Conservation (phyloP, 1,139 yeast species). For the Sugiyamaella castrensis region DNA sequence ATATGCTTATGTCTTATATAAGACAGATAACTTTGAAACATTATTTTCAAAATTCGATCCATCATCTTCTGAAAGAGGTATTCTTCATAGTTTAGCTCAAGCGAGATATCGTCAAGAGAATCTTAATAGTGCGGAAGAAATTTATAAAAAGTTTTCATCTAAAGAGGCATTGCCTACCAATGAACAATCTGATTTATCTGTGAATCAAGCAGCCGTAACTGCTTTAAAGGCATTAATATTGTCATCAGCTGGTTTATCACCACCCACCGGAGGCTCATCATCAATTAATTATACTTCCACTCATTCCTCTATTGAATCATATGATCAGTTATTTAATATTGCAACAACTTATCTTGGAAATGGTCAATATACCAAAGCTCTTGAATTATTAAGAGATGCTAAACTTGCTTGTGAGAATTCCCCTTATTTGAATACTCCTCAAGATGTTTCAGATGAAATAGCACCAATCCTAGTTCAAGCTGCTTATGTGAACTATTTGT, state of each 20-base stretch:
- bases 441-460: conserved; percentile 44
- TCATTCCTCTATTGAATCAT: conserved; percentile 40
- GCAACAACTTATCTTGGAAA: conserved; percentile 55
- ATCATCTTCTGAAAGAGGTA: conserved; percentile 22
- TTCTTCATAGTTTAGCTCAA: conserved; percentile 80
- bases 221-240: conserved; percentile 45
- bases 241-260: conserved; percentile 5
- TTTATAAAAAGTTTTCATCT: conserved; percentile 50
- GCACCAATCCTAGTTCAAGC: conserved; percentile 67
- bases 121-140: conserved; percentile 49
- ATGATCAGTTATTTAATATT: conserved; percentile 65
- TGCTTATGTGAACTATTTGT: conserved; percentile 58
- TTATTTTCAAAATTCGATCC: conserved; percentile 35
- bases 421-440: conserved; percentile 43
- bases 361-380: conserved; percentile 45
- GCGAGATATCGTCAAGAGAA: conserved; percentile 66
- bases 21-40: conserved; percentile 51
- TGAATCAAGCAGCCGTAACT: conserved; percentile 66
- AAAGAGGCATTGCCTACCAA: conserved; percentile 18
- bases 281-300: background rate
- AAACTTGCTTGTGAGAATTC: conserved; percentile 42
- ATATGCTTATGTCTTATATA: conserved; percentile 68
- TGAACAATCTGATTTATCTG: conserved; percentile 56
- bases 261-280: background rate
- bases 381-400: conserved; percentile 52